Evolutionary conservation across 2,329 filamentous ascomycete species (phyloP), one percentile per base, ranked within the genome.

Genomic region (Penicillium sp.): DNA sequence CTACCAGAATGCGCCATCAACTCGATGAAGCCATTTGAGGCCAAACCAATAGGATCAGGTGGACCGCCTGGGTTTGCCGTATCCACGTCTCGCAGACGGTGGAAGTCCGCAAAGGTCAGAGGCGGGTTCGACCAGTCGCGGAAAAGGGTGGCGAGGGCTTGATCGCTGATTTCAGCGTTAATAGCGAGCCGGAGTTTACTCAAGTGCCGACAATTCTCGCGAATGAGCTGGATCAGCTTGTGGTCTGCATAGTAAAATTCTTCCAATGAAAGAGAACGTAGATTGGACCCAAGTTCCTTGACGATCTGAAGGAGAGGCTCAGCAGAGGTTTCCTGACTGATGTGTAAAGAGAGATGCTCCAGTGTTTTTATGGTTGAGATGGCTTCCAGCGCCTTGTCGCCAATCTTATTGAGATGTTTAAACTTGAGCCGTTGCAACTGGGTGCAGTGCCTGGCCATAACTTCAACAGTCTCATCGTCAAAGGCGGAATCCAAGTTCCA

Each of bases 401-500:
- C 83, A 18, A 93, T 73, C 53, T 83, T 80, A 61, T 89, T 86
- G 66, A 93, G 95, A 61, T 89, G 81, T 57, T 83, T 82, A 33
- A 96, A 73, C 68, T 95, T 96, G 44, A 97, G 74, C 3, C 86
- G 83, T 41, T 75, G 76, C 11, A 97, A 74, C 24, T 82, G 78
- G 0, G 83, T 82, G 57, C 88, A 91, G 50, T 78, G 70, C 5
- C 76, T 72, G 25, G 77, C 75, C 50, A 96, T 73, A n/a, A 77
- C 66, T 11, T 74, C 65, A 1, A 93, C 72, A 1, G 81, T 81
- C 6, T 85, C 78, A 51, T 95, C 84, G 36, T 84, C 82, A 55
- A 97, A 86, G 29, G 90, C 83, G 45, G 79, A 85, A 65, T 96
- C 90, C 0, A 93, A 86, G 69, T 86, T 90, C 61, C 89, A 90